Conservation (phyloP, 495 filamentous ascomycete genomes). For the Daldinia caldariorum region DNA sequence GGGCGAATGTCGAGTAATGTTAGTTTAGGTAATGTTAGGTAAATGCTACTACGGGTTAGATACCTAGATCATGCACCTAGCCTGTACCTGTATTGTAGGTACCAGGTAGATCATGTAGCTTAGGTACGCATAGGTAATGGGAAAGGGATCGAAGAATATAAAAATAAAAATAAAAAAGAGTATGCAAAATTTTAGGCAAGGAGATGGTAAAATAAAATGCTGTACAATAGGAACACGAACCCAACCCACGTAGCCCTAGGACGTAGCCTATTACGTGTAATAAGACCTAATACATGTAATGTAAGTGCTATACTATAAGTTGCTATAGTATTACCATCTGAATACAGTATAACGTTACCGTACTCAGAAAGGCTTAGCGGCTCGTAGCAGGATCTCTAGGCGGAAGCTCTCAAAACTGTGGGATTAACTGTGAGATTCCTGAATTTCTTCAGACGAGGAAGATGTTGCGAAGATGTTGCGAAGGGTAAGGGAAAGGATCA, state of each 20-base stretch:
- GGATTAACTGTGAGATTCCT: conserved; percentile 22
- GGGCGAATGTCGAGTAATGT: conserved; percentile 30
- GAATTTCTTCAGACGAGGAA: conserved; percentile 26
- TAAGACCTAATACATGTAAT: background rate
- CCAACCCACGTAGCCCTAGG: conserved; percentile 21
- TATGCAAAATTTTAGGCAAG: background rate
- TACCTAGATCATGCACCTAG: conserved; percentile 26
- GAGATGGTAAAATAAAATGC: conserved; percentile 13
- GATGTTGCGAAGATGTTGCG: conserved; percentile 15
- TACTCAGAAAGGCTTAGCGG: conserved; percentile 21
- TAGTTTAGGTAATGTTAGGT: background rate
- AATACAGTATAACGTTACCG: background rate
- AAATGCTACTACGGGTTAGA: conserved; percentile 22
- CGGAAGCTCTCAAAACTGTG: conserved; percentile 21
- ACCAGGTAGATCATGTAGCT: background rate
- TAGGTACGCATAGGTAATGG: background rate
- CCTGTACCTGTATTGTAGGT: conserved; percentile 1
- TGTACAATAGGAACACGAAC: conserved; percentile 14
- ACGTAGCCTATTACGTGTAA: background rate
- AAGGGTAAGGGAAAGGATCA: conserved; percentile 19
- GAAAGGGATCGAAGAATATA: background rate
- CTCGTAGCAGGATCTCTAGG: conserved; percentile 9
- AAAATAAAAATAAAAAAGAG: conserved; percentile 10
- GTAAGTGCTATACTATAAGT: no score
- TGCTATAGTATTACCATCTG: background rate